Conservation (phyloP, 1,139 yeast genomes). For the Magnusiomyces fungicola region DNA sequence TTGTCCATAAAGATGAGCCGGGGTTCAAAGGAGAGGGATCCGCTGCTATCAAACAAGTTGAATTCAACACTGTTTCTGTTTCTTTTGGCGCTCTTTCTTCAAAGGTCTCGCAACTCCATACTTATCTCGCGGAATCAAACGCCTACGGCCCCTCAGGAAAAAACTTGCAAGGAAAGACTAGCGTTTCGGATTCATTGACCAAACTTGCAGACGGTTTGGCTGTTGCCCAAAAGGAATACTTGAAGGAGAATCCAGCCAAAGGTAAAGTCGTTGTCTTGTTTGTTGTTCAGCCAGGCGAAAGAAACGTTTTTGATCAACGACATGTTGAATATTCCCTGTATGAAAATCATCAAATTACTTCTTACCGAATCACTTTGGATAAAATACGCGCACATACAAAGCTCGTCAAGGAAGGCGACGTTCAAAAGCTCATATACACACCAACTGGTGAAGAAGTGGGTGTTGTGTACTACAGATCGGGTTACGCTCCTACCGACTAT, state of each 20-base stretch:
- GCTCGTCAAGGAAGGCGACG: conserved; percentile 17
- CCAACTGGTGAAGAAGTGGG: conserved; percentile 64
- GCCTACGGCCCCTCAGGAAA: conserved; percentile 22
- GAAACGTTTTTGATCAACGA: conserved; percentile 89
- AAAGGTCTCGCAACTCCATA: conserved; percentile 70
- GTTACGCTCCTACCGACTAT: conserved; percentile 77
- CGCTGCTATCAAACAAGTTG: conserved; percentile 71
- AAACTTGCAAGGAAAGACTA: conserved; percentile 41
- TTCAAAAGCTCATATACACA: conserved; percentile 38
- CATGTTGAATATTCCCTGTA: conserved; percentile 66
- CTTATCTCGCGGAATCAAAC: conserved; percentile 34
- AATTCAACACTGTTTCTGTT: conserved; percentile 90
- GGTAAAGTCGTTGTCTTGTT: conserved; percentile 55
- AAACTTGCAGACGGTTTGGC: conserved; percentile 67
- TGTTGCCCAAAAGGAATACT: conserved; percentile 53
- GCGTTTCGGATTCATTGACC: conserved; percentile 55
- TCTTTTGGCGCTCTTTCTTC: conserved; percentile 89
- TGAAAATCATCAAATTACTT: conserved; percentile 47
- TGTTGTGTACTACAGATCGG: conserved; percentile 84
- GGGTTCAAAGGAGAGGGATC: conserved; percentile 18
- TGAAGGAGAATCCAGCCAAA: conserved; percentile 14
- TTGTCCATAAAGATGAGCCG: conserved; percentile 38
- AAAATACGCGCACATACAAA: conserved; percentile 44
- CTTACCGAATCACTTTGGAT: conserved; percentile 60
- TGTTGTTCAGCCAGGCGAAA: conserved; percentile 76